These are phyloP conservation scores for Nothopassalora personata DNA, from an alignment of 2,329 filamentous ascomycete species.

Conservation along the genomic window DNA sequence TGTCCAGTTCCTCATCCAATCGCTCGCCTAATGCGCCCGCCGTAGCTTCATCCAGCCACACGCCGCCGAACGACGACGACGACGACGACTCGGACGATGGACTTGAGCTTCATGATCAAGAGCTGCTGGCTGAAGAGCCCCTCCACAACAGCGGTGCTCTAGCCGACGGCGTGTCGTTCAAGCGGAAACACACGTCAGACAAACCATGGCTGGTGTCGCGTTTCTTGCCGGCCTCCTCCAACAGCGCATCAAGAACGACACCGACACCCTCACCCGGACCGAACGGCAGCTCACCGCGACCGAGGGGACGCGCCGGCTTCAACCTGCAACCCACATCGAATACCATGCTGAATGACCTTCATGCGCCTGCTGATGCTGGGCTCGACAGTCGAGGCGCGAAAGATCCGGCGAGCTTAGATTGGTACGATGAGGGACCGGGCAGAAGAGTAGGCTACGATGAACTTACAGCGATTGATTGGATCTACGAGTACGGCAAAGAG, in stretches of 20 bases:
- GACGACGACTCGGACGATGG: conserved; percentile 31
- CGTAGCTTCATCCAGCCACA: conserved; percentile 44
- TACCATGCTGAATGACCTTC: conserved; percentile 40
- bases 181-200: conserved; percentile 56
- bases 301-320: conserved; percentile 20
- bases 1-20: conserved; percentile 33
- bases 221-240: conserved; percentile 41
- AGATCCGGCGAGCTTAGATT: conserved; percentile 55
- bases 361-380: conserved; percentile 35
- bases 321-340: conserved; percentile 29
- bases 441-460: conserved; percentile 92
- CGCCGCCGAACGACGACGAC: conserved; percentile 32
- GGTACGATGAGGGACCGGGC: conserved; percentile 85
- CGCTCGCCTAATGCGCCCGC: conserved; percentile 31
- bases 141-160: conserved; percentile 31
- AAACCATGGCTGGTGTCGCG: conserved; percentile 38
- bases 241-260: conserved; percentile 29
- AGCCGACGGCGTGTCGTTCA: conserved; percentile 55
- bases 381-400: conserved; percentile 39
- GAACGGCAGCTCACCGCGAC: conserved; percentile 24
- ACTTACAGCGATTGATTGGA: conserved; percentile 97
- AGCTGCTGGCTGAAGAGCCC: conserved; percentile 35
- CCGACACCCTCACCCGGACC: conserved; percentile 29
- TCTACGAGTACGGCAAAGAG: conserved; percentile 97
- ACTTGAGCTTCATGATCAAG: conserved; percentile 44